Percentiles rank a stretch among this genome's conserved stretches.
Conservation (phyloP, 164 flowering plant genomes). For the Tinospora cordifolia region DNA sequence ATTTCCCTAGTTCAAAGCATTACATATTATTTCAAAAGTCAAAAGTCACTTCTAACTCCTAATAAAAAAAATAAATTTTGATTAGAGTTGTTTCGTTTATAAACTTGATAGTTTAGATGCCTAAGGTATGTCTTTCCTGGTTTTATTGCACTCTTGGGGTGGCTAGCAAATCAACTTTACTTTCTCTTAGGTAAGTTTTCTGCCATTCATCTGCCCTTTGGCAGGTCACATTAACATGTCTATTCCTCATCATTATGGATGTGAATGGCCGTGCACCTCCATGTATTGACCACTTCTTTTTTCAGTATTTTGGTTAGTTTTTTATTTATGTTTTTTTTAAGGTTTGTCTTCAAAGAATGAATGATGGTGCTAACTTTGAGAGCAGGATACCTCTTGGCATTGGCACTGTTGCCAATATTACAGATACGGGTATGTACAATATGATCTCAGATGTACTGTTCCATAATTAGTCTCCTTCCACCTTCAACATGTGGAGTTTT, state of each 20-base stretch:
- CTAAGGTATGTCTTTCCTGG: neutral
- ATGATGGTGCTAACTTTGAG: neutral
- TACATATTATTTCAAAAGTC: too few species aligned
- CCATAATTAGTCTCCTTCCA: neutral
- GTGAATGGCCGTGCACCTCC: neutral
- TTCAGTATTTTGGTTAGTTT: too few species aligned
- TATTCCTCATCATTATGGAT: too few species aligned
- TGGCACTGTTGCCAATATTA: neutral
- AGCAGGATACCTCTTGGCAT: neutral
- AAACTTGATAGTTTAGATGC: neutral
- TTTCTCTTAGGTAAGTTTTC: neutral
- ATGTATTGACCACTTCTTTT: neutral
- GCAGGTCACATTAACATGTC: neutral
- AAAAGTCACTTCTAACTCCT: neutral
- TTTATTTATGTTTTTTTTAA: neutral
- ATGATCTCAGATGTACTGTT: neutral
- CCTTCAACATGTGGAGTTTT: slow-evolving; percentile 60
- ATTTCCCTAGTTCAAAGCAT: neutral
- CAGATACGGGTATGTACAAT: neutral
- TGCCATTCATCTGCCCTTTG: neutral
- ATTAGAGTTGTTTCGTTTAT: neutral
- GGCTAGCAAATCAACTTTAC: neutral
- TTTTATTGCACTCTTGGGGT: neutral
- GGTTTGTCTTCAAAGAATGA: neutral
- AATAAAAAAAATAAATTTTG: neutral